Conservation (phyloP, 352 stramenopile genomes). For the Phytophthora vignae region DNA sequence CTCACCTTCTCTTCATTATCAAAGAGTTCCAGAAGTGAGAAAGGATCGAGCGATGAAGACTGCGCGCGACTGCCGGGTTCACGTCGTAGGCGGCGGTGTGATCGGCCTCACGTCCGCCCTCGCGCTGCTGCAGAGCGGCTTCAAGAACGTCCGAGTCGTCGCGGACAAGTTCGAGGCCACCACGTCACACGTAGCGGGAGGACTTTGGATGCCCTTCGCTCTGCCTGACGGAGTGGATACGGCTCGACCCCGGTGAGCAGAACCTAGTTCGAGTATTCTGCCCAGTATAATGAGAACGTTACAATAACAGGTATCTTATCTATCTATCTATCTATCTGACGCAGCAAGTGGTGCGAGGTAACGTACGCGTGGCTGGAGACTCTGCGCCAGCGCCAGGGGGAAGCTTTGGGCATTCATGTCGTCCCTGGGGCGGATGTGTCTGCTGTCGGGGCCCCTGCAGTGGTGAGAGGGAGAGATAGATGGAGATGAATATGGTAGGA, state of each 20-base stretch:
- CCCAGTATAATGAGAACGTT: too few relatives aligned
- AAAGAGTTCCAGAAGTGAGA: not conserved
- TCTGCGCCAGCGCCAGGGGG: constrained; percentile 44
- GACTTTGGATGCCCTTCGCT: constrained; percentile 79
- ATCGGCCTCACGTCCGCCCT: constrained; percentile 75
- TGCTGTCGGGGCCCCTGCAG: constrained; percentile 33
- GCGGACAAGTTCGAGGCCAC: constrained; percentile 63
- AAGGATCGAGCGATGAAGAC: constrained; percentile 16
- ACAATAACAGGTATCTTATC: too few relatives aligned
- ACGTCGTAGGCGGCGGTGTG: constrained; percentile 71
- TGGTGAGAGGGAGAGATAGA: constrained; percentile 23
- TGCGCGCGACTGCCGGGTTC: too few relatives aligned
- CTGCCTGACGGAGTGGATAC: constrained; percentile 50
- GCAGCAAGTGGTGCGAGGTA: constrained; percentile 65
- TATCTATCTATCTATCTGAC: not conserved
- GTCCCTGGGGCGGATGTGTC: constrained; percentile 57
- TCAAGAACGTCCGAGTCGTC: constrained; percentile 54
- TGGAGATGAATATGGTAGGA: not conserved
- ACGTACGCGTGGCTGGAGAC: constrained; percentile 67
- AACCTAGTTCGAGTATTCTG: too few relatives aligned
- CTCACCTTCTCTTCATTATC: not conserved
- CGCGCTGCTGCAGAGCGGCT: constrained; percentile 67
- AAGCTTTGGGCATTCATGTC: constrained; percentile 57
- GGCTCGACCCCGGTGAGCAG: constrained; percentile 25
- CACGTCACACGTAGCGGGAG: constrained; percentile 72